A percentile compares a stretch with the other conserved stretches of the same genome.
Evolutionary conservation across 2,329 filamentous ascomycete species (phyloP).

Genomic region (Botrytis galanthina): DNA sequence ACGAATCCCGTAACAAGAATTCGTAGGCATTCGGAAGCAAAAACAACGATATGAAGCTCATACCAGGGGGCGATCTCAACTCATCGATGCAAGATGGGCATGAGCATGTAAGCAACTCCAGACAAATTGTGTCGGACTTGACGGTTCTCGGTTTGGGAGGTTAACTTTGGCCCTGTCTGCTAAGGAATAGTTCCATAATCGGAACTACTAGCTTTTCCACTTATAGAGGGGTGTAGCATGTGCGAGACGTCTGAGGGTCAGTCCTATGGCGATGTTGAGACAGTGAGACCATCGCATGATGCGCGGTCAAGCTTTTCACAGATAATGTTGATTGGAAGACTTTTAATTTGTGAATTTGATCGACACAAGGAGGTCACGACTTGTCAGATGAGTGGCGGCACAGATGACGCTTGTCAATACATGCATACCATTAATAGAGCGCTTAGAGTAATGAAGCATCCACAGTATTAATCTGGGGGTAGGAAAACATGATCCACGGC

Average conservation of each 20-base stretch:
- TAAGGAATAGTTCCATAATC: not conserved
- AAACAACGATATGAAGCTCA: not conserved
- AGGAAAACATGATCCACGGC: not conserved
- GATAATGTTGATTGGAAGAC: constrained; percentile 1
- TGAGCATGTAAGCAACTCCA: constrained; percentile 6
- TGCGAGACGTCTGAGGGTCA: constrained; percentile 8
- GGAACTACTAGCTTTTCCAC: not conserved
- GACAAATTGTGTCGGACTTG: constrained; percentile 17
- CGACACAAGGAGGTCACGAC: constrained; percentile 9
- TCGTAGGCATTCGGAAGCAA: not conserved
- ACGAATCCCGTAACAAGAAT: not conserved
- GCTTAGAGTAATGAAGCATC: not conserved
- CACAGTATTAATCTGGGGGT: not conserved
- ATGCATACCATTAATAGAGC: not conserved
- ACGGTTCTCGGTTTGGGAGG: not conserved
- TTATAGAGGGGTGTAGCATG: not conserved
- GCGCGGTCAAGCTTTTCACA: not conserved
- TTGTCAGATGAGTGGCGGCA: constrained; percentile 5
- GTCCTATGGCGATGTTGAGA: constrained; percentile 11
- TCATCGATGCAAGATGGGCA: not conserved
- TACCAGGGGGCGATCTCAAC: constrained; percentile 5
- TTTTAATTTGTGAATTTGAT: not conserved
- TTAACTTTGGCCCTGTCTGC: not conserved
- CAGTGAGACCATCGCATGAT: not conserved
- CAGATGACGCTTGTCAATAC: not conserved